These are phyloP conservation scores for Sclerotinia nivalis DNA, from an alignment of 2,329 filamentous ascomycete genomes.

Conservation along the genomic window DNA sequence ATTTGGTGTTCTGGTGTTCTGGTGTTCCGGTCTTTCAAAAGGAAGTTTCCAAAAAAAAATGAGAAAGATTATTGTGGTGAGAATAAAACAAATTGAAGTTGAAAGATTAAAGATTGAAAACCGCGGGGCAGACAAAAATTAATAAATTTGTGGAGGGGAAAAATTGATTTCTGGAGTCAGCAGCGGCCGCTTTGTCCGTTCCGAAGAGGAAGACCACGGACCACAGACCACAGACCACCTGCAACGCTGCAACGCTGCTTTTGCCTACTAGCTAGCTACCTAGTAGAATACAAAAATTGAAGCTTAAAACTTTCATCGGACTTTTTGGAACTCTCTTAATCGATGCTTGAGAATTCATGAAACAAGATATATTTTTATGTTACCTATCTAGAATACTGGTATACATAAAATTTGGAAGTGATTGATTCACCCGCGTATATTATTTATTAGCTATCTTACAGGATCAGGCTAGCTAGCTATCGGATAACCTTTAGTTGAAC, in stretches of 20 bases:
- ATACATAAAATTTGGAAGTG: neutral
- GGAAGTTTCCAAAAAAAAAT: neutral
- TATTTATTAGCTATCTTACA: neutral
- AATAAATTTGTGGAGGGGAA: conserved; percentile 12
- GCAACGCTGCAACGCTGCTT: neutral
- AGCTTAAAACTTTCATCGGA: neutral
- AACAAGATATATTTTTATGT: neutral
- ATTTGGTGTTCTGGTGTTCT: neutral
- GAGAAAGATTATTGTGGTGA: neutral
- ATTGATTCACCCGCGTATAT: neutral
- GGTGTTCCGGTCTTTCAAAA: neutral
- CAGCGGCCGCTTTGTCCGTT: conserved; percentile 10
- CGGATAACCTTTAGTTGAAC: neutral
- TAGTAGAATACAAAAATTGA: neutral
- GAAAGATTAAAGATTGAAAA: neutral
- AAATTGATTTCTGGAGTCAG: neutral
- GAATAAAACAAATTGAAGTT: neutral
- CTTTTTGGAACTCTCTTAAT: neutral
- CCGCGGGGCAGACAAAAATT: conserved; percentile 4
- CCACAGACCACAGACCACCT: too few relatives aligned
- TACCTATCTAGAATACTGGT: neutral
- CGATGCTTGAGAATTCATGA: neutral
- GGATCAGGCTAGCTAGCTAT: neutral
- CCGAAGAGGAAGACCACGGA: neutral
- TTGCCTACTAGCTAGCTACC: neutral